A percentile compares a stretch with the other conserved stretches of the same genome.
phyloP scores from a whole-genome alignment of 768 basidiomycete genomes.

The Lactarius hatsudake region DNA sequence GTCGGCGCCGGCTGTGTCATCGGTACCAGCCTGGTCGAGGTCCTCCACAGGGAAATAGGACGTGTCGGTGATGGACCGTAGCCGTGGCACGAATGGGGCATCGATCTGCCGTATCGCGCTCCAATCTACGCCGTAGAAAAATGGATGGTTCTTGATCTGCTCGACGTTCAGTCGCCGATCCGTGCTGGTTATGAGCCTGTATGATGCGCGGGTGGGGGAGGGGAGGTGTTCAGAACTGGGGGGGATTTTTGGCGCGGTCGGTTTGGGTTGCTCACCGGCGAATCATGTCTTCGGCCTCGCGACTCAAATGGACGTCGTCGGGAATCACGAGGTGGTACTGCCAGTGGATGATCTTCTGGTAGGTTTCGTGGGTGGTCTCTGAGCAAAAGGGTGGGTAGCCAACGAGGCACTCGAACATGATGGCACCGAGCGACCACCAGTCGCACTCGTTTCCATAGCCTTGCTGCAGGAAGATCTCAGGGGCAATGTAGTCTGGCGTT shows the following conservation, averaged over 20 bases:
- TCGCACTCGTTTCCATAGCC: conserved; percentile 99
- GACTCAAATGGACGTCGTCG: conserved; percentile 89
- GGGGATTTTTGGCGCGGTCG: neutral
- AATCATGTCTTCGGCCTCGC: conserved; percentile 88
- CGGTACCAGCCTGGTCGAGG: conserved; percentile 65
- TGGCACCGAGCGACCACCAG: conserved; percentile 99
- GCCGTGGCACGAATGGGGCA: conserved; percentile 93
- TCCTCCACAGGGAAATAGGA: conserved; percentile 99
- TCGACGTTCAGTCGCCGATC: conserved; percentile 78
- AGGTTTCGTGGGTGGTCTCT: conserved; percentile 95
- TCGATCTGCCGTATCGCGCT: conserved; percentile 81
- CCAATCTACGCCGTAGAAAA: conserved; percentile 98
- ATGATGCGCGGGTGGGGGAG: no score
- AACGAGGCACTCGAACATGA: conserved; percentile 97
- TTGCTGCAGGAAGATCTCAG: conserved; percentile 93
- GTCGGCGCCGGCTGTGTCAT: conserved; percentile 43
- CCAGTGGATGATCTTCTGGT: conserved; percentile 98
- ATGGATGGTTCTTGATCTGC: conserved; percentile 87
- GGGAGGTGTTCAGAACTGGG: conserved; percentile 8
- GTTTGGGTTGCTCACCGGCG: conserved; percentile 53
- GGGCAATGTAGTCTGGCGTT: conserved; percentile 94
- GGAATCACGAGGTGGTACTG: conserved; percentile 81
- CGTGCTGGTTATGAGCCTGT: conserved; percentile 77
- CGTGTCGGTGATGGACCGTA: conserved; percentile 91
- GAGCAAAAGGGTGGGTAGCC: conserved; percentile 98